These are phyloP conservation scores for Pisolithus albus DNA, from an alignment of 768 basidiomycete genomes.

Conservation along the genomic window DNA sequence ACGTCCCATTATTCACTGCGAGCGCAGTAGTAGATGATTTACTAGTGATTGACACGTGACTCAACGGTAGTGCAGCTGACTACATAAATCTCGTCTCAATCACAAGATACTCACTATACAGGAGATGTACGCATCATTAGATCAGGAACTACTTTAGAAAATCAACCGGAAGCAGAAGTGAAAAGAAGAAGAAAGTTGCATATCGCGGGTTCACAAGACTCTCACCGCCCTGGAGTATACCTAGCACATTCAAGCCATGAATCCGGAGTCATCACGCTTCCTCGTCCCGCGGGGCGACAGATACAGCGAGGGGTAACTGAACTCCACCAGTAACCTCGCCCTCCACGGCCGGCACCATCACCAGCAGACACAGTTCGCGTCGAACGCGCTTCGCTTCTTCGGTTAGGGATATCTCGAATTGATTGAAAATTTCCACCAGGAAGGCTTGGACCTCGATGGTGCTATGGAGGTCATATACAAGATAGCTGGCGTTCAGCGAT, in stretches of 20 bases:
- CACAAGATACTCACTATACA: too few relatives aligned
- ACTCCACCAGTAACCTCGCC: constrained; percentile 25
- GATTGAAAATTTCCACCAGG: constrained; percentile 45
- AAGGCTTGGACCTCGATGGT: constrained; percentile 52
- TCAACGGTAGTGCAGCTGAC: too few relatives aligned
- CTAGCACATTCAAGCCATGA: too few relatives aligned
- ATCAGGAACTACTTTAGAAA: too few relatives aligned
- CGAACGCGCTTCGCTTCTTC: constrained; percentile 21
- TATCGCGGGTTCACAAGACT: too few relatives aligned
- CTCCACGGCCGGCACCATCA: constrained; percentile 31
- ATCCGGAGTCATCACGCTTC: background rate
- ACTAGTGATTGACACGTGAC: too few relatives aligned
- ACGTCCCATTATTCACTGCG: too few relatives aligned
- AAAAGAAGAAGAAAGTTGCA: too few relatives aligned
- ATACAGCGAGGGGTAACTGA: constrained; percentile 27
- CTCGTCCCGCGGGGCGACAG: constrained; percentile 11
- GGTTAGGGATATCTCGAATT: constrained; percentile 44
- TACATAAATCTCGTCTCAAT: too few relatives aligned
- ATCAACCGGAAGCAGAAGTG: background rate
- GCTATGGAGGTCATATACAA: constrained; percentile 5
- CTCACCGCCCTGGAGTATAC: background rate
- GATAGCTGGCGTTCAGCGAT: background rate
- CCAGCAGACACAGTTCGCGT: constrained; percentile 18
- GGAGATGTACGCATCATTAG: too few relatives aligned
- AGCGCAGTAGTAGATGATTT: too few relatives aligned